phyloP scores from a whole-genome alignment of 1,284 basidiomycete species.

The Xerocomus cyaneibrunnescens region DNA sequence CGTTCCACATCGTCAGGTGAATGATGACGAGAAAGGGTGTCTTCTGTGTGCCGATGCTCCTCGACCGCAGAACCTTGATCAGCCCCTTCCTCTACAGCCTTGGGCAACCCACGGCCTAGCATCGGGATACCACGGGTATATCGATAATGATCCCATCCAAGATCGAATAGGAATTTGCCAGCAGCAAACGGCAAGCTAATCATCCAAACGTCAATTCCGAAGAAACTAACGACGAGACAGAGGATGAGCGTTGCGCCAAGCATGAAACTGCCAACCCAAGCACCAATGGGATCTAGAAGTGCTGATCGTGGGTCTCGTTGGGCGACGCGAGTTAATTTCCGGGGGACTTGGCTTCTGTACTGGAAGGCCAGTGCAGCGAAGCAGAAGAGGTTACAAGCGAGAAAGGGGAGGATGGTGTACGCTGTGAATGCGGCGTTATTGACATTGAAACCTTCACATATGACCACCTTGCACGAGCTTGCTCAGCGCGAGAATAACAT shows the following conservation, averaged over 20 bases:
- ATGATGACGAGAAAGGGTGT: neutral
- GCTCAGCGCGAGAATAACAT: neutral
- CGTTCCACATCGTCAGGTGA: neutral
- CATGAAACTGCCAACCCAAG: constrained; percentile 50
- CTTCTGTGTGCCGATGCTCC: neutral
- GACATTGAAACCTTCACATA: constrained; percentile 62
- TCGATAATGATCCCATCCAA: constrained; percentile 57
- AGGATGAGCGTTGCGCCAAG: constrained; percentile 51
- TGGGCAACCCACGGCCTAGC: constrained; percentile 10
- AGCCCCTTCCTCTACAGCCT: neutral
- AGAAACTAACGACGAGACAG: constrained; percentile 56
- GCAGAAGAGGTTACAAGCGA: constrained; percentile 57
- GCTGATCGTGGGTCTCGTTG: constrained; percentile 46
- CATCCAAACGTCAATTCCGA: constrained; percentile 70
- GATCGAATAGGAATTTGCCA: constrained; percentile 68
- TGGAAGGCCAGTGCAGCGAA: constrained; percentile 54
- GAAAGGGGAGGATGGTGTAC: constrained; percentile 68
- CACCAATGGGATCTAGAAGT: constrained; percentile 50
- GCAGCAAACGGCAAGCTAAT: constrained; percentile 88
- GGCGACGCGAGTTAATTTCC: constrained; percentile 39
- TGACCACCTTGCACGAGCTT: constrained; percentile 40
- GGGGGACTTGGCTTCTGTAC: constrained; percentile 55
- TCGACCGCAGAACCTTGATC: neutral
- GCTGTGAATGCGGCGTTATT: constrained; percentile 69
- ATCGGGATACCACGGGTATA: constrained; percentile 31